Evolutionary conservation across 805 yeast genomes (phyloP).

Genomic region (Kuraishia capsulata): DNA sequence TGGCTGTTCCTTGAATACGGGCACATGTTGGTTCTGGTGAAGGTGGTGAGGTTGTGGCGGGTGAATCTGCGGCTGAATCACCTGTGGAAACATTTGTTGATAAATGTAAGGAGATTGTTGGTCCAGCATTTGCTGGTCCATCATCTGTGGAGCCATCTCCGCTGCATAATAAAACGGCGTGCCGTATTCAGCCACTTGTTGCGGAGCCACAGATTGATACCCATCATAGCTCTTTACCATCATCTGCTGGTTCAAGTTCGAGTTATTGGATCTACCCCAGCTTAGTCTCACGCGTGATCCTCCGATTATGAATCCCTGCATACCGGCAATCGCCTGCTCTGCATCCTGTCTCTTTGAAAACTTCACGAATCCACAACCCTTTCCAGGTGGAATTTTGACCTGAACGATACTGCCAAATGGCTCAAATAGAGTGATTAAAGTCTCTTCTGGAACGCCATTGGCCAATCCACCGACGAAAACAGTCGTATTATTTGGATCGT

Average conservation of each 20-base stretch:
- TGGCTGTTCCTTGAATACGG: no score
- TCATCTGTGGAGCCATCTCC: no score
- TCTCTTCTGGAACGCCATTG: slow-evolving; percentile 51
- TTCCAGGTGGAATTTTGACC: slow-evolving; percentile 70
- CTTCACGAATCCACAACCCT: slow-evolving; percentile 73
- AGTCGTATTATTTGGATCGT: slow-evolving; percentile 69
- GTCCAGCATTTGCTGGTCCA: no score
- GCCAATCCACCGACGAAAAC: slow-evolving; percentile 63
- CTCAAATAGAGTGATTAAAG: slow-evolving; percentile 51
- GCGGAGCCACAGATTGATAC: not conserved
- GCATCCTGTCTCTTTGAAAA: slow-evolving; percentile 63
- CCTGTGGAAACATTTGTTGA: not conserved
- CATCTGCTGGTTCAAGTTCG: not conserved
- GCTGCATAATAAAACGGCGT: not conserved
- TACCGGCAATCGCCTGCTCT: slow-evolving; percentile 64
- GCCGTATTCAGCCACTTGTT: not conserved
- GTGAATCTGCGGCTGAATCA: not conserved
- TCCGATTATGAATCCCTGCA: slow-evolving; percentile 75
- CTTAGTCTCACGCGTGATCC: slow-evolving; percentile 65
- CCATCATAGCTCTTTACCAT: not conserved
- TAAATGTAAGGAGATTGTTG: not conserved
- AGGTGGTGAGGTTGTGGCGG: no score
- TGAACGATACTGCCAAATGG: slow-evolving; percentile 67
- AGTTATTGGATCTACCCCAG: slow-evolving; percentile 53
- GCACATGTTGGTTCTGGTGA: no score